Conservation (phyloP, 2,329 filamentous ascomycete genomes). For the Myriosclerotinia curreyana region DNA sequence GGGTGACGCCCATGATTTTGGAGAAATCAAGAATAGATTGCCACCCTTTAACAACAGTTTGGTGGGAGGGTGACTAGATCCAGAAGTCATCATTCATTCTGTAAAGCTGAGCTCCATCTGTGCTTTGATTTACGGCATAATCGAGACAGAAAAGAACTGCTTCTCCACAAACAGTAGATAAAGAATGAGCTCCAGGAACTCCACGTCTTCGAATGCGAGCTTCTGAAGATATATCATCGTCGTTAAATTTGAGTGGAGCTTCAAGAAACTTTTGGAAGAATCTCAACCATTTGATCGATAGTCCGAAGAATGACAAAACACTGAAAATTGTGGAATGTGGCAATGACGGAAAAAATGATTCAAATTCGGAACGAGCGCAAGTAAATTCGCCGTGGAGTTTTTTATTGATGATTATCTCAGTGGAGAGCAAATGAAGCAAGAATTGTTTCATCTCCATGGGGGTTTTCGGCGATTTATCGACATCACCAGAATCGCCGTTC, state of each 20-base stretch:
- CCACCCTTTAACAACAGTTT: slow-evolving; percentile 57
- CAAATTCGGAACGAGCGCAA: slow-evolving; percentile 56
- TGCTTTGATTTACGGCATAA: slow-evolving; percentile 59
- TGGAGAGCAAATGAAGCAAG: slow-evolving; percentile 54
- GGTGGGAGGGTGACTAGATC: slow-evolving; percentile 58
- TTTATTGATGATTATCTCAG: slow-evolving; percentile 53
- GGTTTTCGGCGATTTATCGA: slow-evolving; percentile 24
- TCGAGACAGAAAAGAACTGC: slow-evolving; percentile 62
- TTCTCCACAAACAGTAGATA: slow-evolving; percentile 61
- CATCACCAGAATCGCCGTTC: slow-evolving; percentile 26
- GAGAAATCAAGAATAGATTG: slow-evolving; percentile 54
- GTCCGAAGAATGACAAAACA: slow-evolving; percentile 57
- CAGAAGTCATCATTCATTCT: slow-evolving; percentile 65
- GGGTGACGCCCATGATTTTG: slow-evolving; percentile 52
- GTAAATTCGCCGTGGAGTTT: slow-evolving; percentile 51
- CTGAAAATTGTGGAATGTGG: slow-evolving; percentile 57
- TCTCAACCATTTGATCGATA: slow-evolving; percentile 53
- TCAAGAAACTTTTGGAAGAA: slow-evolving; percentile 61
- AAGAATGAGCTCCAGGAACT: slow-evolving; percentile 56
- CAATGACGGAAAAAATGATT: slow-evolving; percentile 55
- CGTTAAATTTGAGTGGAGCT: slow-evolving; percentile 57
- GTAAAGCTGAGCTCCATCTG: slow-evolving; percentile 53
- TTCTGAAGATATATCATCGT: slow-evolving; percentile 47
- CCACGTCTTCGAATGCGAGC: slow-evolving; percentile 52
- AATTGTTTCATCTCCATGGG: slow-evolving; percentile 54